Base-by-base conservation (phyloP, 257 asterid species). In the Solanum bukasovii region DNA sequence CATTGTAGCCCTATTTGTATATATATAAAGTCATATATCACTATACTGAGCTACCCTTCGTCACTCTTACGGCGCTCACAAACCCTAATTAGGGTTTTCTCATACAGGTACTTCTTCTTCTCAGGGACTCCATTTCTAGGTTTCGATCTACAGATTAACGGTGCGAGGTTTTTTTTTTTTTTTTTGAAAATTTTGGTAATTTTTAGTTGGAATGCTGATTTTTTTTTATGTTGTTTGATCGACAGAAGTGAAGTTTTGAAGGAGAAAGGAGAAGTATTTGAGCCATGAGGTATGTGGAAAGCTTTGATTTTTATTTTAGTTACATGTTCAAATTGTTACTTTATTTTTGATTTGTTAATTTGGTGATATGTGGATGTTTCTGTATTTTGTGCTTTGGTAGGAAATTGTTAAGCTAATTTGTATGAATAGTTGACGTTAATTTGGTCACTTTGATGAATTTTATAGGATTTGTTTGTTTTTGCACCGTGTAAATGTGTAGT, bases 231-330 rank as follows among this genome's bases (percentile, higher is more conserved):
- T 79, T 79, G 20, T 5, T 79, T 44, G 25, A 27, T 79, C 16
- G 40, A 2, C 27, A 79, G 67, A 18, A 79, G 27, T 44, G 40
- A 79, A 79, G 18, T n/a, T 42, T 78, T 40, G 14, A 25, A 42
- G 84, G 85, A 6, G 42, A 52, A 86, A 72, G 14, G 42, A 35
- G 27, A 56, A 77, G 46, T 21, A 56, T 56, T 77, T 77, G 23
- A 87, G 85, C 49, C 25, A 87, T 78, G 79, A 87, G 89, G 89
- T 77, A 56, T 44, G 73, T 25, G 9, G 25, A 86, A 73, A 74
- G 21, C n/a, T 21, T 2, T n/a, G 13, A 21, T 25, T 3, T 31
- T 74, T 34, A 2, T 23, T 34, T 70, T 29, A 4, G 33, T 13
- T n/a, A n/a, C 33, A 65, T 65, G 72, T 65, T 65, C 72, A 65